Percentiles rank a stretch among this genome's conserved stretches.
These are phyloP conservation scores for Xylariaceae sp. DNA, from an alignment of 2,329 filamentous ascomycete genomes.

Conservation along the genomic window DNA sequence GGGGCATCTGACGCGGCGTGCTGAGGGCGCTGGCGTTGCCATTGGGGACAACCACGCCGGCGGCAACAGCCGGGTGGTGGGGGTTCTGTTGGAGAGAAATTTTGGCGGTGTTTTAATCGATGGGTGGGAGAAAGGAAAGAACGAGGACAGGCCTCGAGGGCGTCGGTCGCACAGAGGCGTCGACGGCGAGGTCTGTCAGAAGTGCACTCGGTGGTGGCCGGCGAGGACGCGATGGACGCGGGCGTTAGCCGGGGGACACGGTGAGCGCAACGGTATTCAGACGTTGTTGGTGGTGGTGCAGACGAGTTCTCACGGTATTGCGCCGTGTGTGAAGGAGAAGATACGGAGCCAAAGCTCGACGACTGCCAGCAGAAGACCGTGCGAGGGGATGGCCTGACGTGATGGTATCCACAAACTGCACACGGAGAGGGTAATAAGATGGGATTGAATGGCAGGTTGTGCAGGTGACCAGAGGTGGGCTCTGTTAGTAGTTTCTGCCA, in stretches of 20 bases:
- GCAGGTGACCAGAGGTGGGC: slow-evolving; percentile 1
- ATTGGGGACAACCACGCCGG: slow-evolving; percentile 27
- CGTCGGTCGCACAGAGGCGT: slow-evolving; percentile 17
- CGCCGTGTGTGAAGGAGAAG: slow-evolving; percentile 15
- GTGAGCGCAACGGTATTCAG: slow-evolving; percentile 20
- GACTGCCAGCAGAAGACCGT: slow-evolving; percentile 11
- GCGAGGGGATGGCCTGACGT: slow-evolving; percentile 11
- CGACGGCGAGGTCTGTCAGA: neutral
- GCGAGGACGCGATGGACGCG: slow-evolving; percentile 4
- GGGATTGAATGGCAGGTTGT: neutral
- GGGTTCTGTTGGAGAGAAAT: slow-evolving; percentile 33
- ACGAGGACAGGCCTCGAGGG: slow-evolving; percentile 15
- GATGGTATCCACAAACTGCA: slow-evolving; percentile 15
- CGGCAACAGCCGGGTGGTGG: slow-evolving; percentile 32
- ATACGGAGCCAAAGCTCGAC: slow-evolving; percentile 11
- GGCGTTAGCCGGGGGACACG: slow-evolving; percentile 16
- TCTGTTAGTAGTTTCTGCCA: slow-evolving; percentile 1
- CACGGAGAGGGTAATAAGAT: slow-evolving; percentile 13
- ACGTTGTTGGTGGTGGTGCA: slow-evolving; percentile 22
- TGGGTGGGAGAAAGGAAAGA: slow-evolving; percentile 22
- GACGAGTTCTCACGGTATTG: slow-evolving; percentile 20
- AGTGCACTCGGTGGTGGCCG: slow-evolving; percentile 3
- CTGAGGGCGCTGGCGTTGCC: slow-evolving; percentile 28
- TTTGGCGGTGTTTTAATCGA: slow-evolving; percentile 27
- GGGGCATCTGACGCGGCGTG: slow-evolving; percentile 25